A percentile compares a stretch with the other conserved stretches of the same genome.
phyloP scores from a whole-genome alignment of 805 yeast genomes.

The Naumovozyma dairenensis region DNA sequence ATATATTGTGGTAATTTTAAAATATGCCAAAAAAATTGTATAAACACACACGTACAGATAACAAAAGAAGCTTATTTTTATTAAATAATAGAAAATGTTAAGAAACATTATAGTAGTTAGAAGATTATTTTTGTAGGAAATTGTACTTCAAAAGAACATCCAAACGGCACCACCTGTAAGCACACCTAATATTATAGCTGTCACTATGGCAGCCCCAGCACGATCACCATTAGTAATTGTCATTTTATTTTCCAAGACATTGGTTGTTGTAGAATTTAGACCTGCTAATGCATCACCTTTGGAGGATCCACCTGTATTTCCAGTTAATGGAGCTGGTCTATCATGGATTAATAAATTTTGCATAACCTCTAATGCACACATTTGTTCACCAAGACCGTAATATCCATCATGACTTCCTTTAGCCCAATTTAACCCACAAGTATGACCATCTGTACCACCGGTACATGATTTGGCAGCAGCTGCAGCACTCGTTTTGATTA shows the following conservation, averaged over 20 bases:
- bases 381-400: constrained; percentile 74
- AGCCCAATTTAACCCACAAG: constrained; percentile 69
- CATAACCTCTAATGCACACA: constrained; percentile 60
- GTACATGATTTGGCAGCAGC: constrained; percentile 64
- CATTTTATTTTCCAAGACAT: constrained; percentile 30
- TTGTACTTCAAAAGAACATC: constrained; percentile 48
- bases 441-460: constrained; percentile 66
- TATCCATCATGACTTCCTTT: constrained; percentile 47
- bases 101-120: too few relatives aligned
- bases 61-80: too few relatives aligned
- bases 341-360: constrained; percentile 37
- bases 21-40: too few relatives aligned
- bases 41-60: too few relatives aligned
- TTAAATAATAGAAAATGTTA: too few relatives aligned
- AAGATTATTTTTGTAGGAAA: too few relatives aligned
- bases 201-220: constrained; percentile 85
- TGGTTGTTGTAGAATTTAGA: constrained; percentile 31
- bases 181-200: constrained; percentile 59
- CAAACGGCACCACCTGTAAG: constrained; percentile 63
- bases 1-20: too few relatives aligned
- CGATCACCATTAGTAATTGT: constrained; percentile 51
- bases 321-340: constrained; percentile 45
- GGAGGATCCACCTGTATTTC: constrained; percentile 44
- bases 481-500: constrained; percentile 41
- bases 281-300: constrained; percentile 48